Conservation (phyloP, 23 red algal species). For the Gracilaria caudata region DNA sequence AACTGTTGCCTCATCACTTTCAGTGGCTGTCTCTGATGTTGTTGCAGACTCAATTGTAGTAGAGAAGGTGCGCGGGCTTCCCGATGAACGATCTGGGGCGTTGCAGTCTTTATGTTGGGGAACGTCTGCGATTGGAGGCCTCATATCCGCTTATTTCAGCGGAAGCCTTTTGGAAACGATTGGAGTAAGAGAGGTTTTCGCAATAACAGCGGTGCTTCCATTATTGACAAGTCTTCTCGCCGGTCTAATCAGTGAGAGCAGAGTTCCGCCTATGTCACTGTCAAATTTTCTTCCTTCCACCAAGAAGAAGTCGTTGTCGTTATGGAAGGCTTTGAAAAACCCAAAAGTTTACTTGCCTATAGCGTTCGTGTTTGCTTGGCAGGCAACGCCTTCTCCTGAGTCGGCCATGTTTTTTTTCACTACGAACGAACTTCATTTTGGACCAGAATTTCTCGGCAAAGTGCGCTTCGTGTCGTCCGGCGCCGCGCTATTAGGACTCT, state of each 20-base stretch:
- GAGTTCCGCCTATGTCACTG: not conserved
- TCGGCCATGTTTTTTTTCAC: constrained; percentile 90
- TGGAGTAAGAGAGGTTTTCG: constrained; percentile 72
- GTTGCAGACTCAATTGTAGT: constrained; percentile 95
- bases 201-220: constrained; percentile 77
- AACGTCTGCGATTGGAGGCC: constrained; percentile 82
- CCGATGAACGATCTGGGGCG: constrained; percentile 66
- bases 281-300: constrained; percentile 13
- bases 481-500: constrained; percentile 78
- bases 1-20: constrained; percentile 49
- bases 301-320: constrained; percentile 6
- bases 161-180: constrained; percentile 86
- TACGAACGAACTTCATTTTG: constrained; percentile 83
- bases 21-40: constrained; percentile 90
- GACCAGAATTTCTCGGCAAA: constrained; percentile 92
- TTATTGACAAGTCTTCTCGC: constrained; percentile 48
- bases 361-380: constrained; percentile 90
- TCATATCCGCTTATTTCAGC: constrained; percentile 88
- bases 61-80: constrained; percentile 69
- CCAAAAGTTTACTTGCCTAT: constrained; percentile 73
- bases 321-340: constrained; percentile 76
- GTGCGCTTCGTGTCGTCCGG: constrained; percentile 83
- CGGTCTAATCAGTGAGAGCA: constrained; percentile 62
- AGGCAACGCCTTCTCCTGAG: constrained; percentile 88
- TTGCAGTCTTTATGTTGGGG: constrained; percentile 93